Conservation (phyloP, 805 yeast genomes). For the Sugiyamaella qingdaonensis region DNA sequence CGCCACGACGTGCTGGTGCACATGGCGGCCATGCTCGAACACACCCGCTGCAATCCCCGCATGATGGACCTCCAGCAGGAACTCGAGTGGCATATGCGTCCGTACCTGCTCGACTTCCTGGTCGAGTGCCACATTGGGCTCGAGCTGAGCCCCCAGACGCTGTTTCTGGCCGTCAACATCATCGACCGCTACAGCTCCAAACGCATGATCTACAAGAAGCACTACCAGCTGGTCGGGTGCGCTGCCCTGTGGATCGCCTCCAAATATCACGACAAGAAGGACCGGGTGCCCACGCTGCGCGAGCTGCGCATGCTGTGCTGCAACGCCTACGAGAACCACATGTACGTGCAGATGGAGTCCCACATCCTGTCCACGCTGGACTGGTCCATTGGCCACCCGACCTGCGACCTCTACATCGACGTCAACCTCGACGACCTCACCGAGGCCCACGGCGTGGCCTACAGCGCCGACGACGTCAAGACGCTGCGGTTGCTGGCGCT, state of each 20-base stretch:
- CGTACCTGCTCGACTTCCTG: constrained; percentile 71
- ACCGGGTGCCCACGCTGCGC: constrained; percentile 65
- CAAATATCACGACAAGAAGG: constrained; percentile 72
- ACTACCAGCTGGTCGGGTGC: constrained; percentile 84
- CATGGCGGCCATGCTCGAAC: constrained; percentile 31
- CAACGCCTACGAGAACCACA: constrained; percentile 52
- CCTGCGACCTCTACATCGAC: constrained; percentile 43
- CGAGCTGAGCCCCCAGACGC: constrained; percentile 63
- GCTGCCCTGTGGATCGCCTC: constrained; percentile 93
- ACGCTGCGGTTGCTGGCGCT: constrained; percentile 25
- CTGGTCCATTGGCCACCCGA: constrained; percentile 69
- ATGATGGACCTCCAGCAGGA: constrained; percentile 88
- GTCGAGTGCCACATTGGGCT: constrained; percentile 58
- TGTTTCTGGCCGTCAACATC: constrained; percentile 63
- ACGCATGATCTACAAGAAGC: constrained; percentile 78
- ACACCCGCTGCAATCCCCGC: constrained; percentile 48
- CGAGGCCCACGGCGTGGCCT: constrained; percentile 18
- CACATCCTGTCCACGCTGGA: constrained; percentile 67
- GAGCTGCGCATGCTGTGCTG: constrained; percentile 74
- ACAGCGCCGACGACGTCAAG: constrained; percentile 12
- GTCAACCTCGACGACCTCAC: constrained; percentile 15
- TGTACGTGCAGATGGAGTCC: constrained; percentile 72
- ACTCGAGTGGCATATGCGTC: constrained; percentile 66
- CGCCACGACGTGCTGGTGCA: constrained; percentile 34
- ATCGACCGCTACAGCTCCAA: constrained; percentile 90